Base-by-base conservation (phyloP, 78 protist genomes). In the Tieghemostelium lacteum region DNA sequence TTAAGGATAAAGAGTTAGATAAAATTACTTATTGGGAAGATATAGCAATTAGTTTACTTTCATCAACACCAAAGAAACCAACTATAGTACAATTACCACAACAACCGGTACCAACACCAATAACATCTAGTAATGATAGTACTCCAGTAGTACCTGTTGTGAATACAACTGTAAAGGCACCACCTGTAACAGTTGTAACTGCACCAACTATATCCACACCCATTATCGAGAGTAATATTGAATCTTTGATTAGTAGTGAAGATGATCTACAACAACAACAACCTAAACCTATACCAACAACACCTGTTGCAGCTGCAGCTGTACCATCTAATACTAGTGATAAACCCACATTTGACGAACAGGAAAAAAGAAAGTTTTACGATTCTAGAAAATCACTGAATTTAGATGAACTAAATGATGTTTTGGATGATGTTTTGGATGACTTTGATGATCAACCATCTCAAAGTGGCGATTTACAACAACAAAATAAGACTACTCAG, bases 1-100 rank as follows among this genome's bases (percentile, higher is more conserved):
- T 80, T 24, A 50, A 58, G 22, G 89, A 80, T 62, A 80, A 58
- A 57, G 89, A 80, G 29, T 42, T 80, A 17, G 89, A 80, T 57
- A 66, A 69, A 67, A 58, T 77, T 69, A 66, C 20, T 16, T 80
- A 80, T 42, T 80, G 89, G 89, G 77, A 69, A 10, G 89, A 69
- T 26, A 55, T 80, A 6, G 70, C 78, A 10, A n/a, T 80, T 0
- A 28, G 71, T n/a, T 57, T 80, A 10, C 37, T 78, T 22, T 60
- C 86, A 49, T 34, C 29, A 49, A 42, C 33, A 0, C 54, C 36
- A 28, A 34, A 19, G 16, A 34, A n/a, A 33, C 17, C 28, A 31
- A 64, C 36, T 39, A 64, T 64, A 17, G 50, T 64, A 64, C 72
- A 28, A n/a, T 22, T n/a, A n/a, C 3, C 14, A 36, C n/a, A n/a